phyloP scores from a whole-genome alignment of 2,329 filamentous ascomycete species.

The Penicillium sp. region DNA sequence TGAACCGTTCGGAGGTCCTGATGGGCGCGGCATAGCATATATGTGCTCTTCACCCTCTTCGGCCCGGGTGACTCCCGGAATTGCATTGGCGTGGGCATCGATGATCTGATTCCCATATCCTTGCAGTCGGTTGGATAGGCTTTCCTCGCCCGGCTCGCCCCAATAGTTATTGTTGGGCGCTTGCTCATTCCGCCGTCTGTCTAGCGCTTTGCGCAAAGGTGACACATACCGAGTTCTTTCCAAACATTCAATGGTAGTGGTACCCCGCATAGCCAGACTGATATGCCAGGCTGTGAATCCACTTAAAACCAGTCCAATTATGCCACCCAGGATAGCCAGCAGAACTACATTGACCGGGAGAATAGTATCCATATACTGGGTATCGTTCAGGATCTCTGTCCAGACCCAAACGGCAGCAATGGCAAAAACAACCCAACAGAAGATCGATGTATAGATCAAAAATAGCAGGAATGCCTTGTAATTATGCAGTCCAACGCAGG shows the following conservation, averaged over 20 bases:
- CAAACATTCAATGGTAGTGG: conserved; percentile 94
- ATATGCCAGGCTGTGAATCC: conserved; percentile 94
- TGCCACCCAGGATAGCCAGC: conserved; percentile 79
- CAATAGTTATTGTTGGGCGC: conserved; percentile 35
- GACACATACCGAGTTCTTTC: conserved; percentile 94
- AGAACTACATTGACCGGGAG: conserved; percentile 90
- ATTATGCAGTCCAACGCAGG: conserved; percentile 88
- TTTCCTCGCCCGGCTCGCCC: conserved; percentile 26
- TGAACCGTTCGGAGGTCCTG: conserved; percentile 9
- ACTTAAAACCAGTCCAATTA: conserved; percentile 83
- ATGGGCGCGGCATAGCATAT: conserved; percentile 33
- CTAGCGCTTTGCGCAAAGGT: conserved; percentile 69
- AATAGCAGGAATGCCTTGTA: conserved; percentile 96
- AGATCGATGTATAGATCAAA: conserved; percentile 81
- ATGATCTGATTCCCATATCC: conserved; percentile 70
- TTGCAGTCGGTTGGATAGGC: conserved; percentile 48
- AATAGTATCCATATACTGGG: conserved; percentile 69
- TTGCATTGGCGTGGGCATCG: conserved; percentile 76
- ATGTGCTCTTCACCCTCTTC: conserved; percentile 71
- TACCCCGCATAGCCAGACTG: conserved; percentile 70
- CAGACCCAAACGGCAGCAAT: conserved; percentile 80
- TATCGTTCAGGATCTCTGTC: conserved; percentile 71
- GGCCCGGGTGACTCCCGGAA: conserved; percentile 74
- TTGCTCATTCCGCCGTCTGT: conserved; percentile 59
- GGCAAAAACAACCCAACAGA: conserved; percentile 78